These are phyloP conservation scores for Gossypium davidsonii DNA, from an alignment of 441 rosid genomes.

Conservation along the genomic window DNA sequence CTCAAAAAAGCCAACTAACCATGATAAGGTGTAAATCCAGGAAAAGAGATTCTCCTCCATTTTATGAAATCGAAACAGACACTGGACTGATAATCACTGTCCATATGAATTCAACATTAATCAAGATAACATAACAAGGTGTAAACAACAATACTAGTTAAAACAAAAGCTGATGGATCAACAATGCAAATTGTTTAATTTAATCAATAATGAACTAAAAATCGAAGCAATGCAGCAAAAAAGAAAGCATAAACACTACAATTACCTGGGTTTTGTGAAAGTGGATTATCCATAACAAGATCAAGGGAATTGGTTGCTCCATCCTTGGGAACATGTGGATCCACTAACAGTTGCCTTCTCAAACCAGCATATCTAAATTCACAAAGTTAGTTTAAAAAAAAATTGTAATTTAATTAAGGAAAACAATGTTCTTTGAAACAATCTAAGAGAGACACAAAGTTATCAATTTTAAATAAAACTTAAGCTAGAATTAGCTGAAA, in stretches of 20 bases:
- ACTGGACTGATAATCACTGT: not conserved
- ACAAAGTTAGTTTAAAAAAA: not conserved
- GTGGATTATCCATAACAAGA: slow-evolving; percentile 75
- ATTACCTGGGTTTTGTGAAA: slow-evolving; percentile 87
- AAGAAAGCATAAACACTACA: slow-evolving; percentile 11
- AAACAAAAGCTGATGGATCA: not conserved
- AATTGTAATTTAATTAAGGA: not conserved
- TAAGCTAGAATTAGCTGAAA: slow-evolving; percentile 10
- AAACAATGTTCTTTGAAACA: not conserved
- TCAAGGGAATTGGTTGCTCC: slow-evolving; percentile 49
- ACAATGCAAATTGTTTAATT: not conserved
- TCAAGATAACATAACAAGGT: not conserved
- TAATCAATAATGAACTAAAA: not conserved
- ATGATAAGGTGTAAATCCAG: not conserved
- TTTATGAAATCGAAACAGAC: not conserved
- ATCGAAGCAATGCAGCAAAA: not conserved
- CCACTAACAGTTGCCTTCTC: slow-evolving; percentile 69
- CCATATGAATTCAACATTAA: not conserved
- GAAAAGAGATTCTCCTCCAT: not conserved
- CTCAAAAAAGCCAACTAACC: not conserved
- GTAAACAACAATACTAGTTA: not conserved
- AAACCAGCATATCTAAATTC: slow-evolving; percentile 65
- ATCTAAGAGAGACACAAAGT: not conserved
- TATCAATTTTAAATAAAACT: not conserved
- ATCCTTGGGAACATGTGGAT: slow-evolving; percentile 64